phyloP scores from a whole-genome alignment of 805 yeast genomes.

The Spathaspora gorwiae region DNA sequence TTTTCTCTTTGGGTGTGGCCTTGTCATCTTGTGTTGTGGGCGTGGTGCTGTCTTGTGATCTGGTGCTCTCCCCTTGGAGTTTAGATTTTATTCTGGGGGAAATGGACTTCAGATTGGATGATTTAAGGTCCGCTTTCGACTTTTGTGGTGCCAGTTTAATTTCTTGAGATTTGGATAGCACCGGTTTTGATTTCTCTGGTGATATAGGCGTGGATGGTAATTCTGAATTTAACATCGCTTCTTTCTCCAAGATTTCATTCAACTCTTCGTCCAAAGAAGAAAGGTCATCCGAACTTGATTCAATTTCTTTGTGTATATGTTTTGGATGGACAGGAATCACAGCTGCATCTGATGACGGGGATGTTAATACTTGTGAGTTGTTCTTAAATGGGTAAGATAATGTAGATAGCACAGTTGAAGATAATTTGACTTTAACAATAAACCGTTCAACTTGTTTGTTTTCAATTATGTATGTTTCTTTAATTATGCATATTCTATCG shows the following conservation, averaged over 20 bases:
- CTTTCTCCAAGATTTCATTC: constrained; percentile 8
- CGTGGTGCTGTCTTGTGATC: background rate
- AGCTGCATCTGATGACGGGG: too few relatives aligned
- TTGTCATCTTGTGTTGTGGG: background rate
- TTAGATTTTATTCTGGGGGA: too few relatives aligned
- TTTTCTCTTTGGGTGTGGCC: background rate
- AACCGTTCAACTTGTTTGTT: background rate
- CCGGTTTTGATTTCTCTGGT: background rate
- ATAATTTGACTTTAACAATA: background rate
- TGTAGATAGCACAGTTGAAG: background rate
- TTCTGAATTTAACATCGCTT: background rate
- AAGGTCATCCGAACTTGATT: constrained; percentile 7
- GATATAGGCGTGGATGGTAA: background rate
- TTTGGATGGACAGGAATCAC: too few relatives aligned
- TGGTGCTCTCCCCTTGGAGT: too few relatives aligned
- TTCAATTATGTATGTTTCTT: background rate
- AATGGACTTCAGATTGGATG: too few relatives aligned
- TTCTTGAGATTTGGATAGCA: background rate
- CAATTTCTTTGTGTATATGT: too few relatives aligned
- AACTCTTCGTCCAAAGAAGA: constrained; percentile 16
- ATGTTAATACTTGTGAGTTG: background rate
- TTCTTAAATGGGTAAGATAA: background rate
- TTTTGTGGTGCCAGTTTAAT: background rate
- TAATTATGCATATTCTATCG: constrained; percentile 3
- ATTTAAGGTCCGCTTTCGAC: too few relatives aligned